phyloP scores from a whole-genome alignment of 768 basidiomycete genomes.

The Termitomyces sp. region DNA sequence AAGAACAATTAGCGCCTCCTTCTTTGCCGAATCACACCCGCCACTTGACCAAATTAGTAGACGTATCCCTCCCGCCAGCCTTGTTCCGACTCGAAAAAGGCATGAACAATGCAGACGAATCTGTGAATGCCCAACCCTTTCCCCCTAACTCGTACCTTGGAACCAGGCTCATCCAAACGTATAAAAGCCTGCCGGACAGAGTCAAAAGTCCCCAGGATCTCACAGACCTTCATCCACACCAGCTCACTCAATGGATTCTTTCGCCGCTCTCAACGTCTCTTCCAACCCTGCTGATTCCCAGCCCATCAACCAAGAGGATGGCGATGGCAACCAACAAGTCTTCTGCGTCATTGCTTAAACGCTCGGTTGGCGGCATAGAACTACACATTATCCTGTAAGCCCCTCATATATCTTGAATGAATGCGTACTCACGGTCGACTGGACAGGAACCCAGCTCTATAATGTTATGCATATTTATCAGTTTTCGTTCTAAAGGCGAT shows the following conservation, averaged over 20 bases:
- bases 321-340: neutral
- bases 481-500: no score
- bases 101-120: neutral
- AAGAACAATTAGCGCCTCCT: neutral
- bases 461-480: no score
- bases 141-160: no score
- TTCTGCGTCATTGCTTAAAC: neutral
- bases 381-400: no score
- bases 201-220: neutral
- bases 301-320: neutral
- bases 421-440: no score
- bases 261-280: neutral
- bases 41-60: neutral
- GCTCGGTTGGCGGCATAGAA: no score
- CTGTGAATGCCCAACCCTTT: neutral
- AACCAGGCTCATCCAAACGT: neutral
- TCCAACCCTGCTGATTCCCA: neutral
- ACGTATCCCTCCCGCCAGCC: neutral
- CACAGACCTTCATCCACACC: neutral
- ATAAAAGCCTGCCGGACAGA: neutral
- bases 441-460: no score
- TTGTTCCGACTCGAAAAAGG: neutral
- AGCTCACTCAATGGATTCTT: neutral
- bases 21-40: neutral
- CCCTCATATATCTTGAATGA: no score